Conservation (phyloP, 148 eudicot genomes). For the Diospyros kaki region DNA sequence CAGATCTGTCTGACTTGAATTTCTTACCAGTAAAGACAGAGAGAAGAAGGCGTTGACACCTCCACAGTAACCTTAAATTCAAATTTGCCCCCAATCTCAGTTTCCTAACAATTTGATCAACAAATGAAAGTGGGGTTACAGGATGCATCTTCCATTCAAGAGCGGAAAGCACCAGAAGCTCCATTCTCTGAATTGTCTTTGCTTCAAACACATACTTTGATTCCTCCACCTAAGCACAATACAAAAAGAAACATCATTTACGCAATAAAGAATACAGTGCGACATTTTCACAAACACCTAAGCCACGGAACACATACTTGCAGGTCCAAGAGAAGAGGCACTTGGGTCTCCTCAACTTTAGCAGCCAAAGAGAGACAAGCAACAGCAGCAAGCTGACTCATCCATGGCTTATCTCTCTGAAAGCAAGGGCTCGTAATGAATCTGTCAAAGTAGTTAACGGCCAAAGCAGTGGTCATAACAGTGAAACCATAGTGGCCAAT, state of each 20-base stretch:
- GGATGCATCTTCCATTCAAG: constrained; percentile 81
- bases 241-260: constrained; percentile 3
- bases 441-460: constrained; percentile 67
- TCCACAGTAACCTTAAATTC: constrained; percentile 44
- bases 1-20: constrained; percentile 6
- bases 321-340: constrained; percentile 58
- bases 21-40: constrained; percentile 54
- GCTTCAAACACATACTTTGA: constrained; percentile 56
- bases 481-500: constrained; percentile 47
- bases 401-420: constrained; percentile 67
- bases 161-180: constrained; percentile 69
- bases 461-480: constrained; percentile 44
- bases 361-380: constrained; percentile 86
- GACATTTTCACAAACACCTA: constrained; percentile 34
- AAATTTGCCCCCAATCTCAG: constrained; percentile 42
- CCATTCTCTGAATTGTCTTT: constrained; percentile 76
- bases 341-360: constrained; percentile 70
- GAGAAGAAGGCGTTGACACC: constrained; percentile 48
- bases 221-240: constrained; percentile 48
- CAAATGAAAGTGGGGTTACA: constrained; percentile 70
- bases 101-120: constrained; percentile 49
- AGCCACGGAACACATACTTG: constrained; percentile 52
- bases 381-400: constrained; percentile 69
- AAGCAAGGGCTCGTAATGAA: constrained; percentile 39
- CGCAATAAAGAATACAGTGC: not conserved